Base-by-base conservation (phyloP, 73 alveolate genomes). In the Paramecium tetraurelia region DNA sequence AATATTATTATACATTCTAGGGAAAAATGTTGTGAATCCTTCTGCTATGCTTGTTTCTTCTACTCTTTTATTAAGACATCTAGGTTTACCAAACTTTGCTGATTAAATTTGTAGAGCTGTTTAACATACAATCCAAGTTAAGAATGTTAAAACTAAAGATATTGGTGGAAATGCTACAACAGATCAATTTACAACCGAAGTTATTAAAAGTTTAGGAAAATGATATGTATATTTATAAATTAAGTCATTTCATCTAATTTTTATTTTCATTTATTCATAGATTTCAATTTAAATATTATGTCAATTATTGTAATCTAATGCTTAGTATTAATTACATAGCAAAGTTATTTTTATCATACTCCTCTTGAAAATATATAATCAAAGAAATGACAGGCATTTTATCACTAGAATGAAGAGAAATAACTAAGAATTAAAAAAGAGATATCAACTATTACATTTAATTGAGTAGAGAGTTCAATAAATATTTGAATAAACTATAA, bases 51-150 rank as follows among this genome's bases (percentile, higher is more conserved):
- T 95, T 31, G 86, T 90, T 24, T 95, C 98, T 14, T 59, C 96
- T 5, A 90, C 93, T 71, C 75, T 94, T 85, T 93, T 95, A 94
- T 85, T 95, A 18, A 70, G 96, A 93, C 98, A 95, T 68, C 27
- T 95, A 33, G 93, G 94, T n/a, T 83, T 95, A 46, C 98, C 98
- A 22, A 92, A 88, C 90, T 95, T 95, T 92, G 98, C 96, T 50
- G 96, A 93, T 48, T 68, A 88, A 50, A 89, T 95, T 57, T 94
- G 93, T 41, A 35, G 86, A 21, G 94, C 96, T 80, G 94, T 95
- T 41, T 80, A 48, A 86, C 70, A 93, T 71, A 95, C 98, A 38
- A 88, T 95, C 44, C 44, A 40, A 21, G 95, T 68, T 48, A 95
- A 95, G 36, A 85, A 87, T 59, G 96, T 92, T 43, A 59, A 85